phyloP scores from a whole-genome alignment of 768 basidiomycete genomes.

The Austroboletus eburneus region DNA sequence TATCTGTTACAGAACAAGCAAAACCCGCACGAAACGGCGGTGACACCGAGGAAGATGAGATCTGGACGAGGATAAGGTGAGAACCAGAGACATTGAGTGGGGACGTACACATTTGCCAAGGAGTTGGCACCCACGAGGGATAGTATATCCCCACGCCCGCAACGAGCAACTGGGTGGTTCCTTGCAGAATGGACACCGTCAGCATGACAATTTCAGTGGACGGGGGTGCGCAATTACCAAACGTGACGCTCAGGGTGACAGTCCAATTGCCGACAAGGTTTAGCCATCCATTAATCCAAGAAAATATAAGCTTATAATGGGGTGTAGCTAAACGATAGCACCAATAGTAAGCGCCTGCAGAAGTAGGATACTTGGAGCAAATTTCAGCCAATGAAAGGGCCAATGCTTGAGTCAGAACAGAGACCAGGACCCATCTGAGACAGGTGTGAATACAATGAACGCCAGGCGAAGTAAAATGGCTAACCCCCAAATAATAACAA shows the following conservation, averaged over 20 bases:
- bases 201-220: no score
- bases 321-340: constrained; percentile 57
- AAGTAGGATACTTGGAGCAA: constrained; percentile 57
- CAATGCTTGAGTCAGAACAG: constrained; percentile 43
- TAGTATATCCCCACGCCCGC: constrained; percentile 56
- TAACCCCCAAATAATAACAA: constrained; percentile 56
- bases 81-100: background rate
- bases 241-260: constrained; percentile 60
- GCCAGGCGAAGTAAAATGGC: background rate
- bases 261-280: constrained; percentile 69
- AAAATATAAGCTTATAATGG: constrained; percentile 44
- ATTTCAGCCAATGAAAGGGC: constrained; percentile 57
- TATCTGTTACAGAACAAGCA: constrained; percentile 54
- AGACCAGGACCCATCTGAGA: constrained; percentile 49
- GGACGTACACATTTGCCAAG: constrained; percentile 58
- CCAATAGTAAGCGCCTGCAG: constrained; percentile 66
- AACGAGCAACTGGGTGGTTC: constrained; percentile 56
- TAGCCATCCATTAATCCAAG: constrained; percentile 70
- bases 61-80: constrained; percentile 29
- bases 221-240: constrained; percentile 33
- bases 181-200: constrained; percentile 30
- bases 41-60: constrained; percentile 54
- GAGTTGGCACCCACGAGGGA: constrained; percentile 52
- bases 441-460: background rate
- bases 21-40: constrained; percentile 42